Base-by-base conservation (phyloP, 106 monocot species). In the Xerophyta viscosa region DNA sequence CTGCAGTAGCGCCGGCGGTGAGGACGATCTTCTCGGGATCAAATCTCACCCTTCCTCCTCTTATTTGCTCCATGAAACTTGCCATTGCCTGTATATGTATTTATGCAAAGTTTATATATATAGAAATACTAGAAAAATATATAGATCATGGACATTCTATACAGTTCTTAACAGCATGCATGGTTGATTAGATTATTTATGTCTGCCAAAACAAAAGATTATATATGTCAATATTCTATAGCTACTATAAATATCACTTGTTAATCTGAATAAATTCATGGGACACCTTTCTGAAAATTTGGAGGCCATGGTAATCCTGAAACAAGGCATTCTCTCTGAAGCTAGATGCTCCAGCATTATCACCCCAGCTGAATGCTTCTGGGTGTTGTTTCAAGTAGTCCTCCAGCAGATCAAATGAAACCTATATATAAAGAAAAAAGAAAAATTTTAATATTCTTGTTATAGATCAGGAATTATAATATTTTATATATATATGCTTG, bases 271-370 rank as follows among this genome's bases (percentile, higher is more conserved):
- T n/a, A n/a, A n/a, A n/a, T n/a, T 46, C 0, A 46, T 46, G 3
- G 45, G 3, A 30, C 62, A 84, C 88, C 24, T 64, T 65, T 56
- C 81, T 88, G 61, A 94, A 84, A 48, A 80, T 69, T 18, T 88
- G 81, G 20, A 88, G 44, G 36, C 94, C 88, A 44, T 84, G 74
- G 63, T 94, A 94, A 39, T 94, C 94, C 55, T 94, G 94, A 70
- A 88, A 94, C 9, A 88, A 75, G 31, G 94, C 94, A 0, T 88
- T 69, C 62, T 78, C 76, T 24, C 78, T 71, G 78, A 94, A 94
- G 6, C 66, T 27, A 4, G 74, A 80, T 3, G 20, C 56, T 8
- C 68, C n/a, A n/a, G n/a, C 71, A 37, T 66, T 62, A n/a, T n/a
- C n/a, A n/a, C n/a, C n/a, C 9, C 37, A 27, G 27, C 64, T 65